phyloP scores from a whole-genome alignment of 192 early-diverging fungal species.

The Allomyces macrogynus region DNA sequence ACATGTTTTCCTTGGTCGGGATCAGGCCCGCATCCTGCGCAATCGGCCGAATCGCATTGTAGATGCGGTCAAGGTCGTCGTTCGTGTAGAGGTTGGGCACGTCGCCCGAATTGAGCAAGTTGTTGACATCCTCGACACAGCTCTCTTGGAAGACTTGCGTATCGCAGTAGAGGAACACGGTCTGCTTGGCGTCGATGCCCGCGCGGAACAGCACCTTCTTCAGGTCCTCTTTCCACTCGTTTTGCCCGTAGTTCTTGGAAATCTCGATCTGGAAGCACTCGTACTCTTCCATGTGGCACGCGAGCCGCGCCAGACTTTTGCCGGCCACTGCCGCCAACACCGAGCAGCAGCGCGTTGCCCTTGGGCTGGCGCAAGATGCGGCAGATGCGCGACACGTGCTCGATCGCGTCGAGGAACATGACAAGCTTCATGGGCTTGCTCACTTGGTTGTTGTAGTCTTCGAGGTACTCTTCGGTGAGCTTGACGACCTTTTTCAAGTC shows the following conservation, averaged over 20 bases:
- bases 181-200: constrained; percentile 91
- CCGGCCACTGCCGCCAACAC: constrained; percentile 91
- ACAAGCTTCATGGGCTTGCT: constrained; percentile 67
- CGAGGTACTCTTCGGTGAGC: constrained; percentile 76
- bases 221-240: constrained; percentile 97
- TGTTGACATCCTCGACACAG: constrained; percentile 99
- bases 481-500: constrained; percentile 82
- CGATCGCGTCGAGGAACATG: constrained; percentile 91
- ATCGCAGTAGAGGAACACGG: constrained; percentile 95
- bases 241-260: constrained; percentile 81
- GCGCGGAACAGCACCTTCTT: constrained; percentile 65
- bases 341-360: constrained; percentile 94
- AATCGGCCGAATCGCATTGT: constrained; percentile 76
- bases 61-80: constrained; percentile 88
- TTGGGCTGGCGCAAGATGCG: constrained; percentile 93
- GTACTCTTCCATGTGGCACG: constrained; percentile 99
- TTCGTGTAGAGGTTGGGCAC: constrained; percentile 97
- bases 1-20: constrained; percentile 81
- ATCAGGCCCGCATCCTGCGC: constrained; percentile 78
- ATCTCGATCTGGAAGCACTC: constrained; percentile 89
- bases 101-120: constrained; percentile 90
- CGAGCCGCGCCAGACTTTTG: constrained; percentile 93
- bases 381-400: constrained; percentile 94
- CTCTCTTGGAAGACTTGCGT: constrained; percentile 88
- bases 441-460: constrained; percentile 98